Evolutionary conservation across 208 protist genomes (phyloP).

Genomic region (Trypanosoma conorhini): DNA sequence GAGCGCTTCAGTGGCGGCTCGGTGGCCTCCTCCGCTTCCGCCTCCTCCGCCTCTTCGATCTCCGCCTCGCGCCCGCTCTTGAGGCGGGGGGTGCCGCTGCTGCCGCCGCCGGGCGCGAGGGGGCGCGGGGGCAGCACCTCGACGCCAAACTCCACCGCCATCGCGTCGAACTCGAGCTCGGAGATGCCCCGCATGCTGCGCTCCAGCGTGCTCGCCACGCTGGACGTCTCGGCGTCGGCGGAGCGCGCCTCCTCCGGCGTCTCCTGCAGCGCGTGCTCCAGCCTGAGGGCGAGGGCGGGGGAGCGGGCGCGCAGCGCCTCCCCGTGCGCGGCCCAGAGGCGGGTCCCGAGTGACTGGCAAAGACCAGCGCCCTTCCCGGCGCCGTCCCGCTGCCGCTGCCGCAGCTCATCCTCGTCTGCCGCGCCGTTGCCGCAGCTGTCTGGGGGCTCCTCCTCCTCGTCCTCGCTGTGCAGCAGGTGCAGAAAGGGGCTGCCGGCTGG

Average conservation of each 20-base stretch:
- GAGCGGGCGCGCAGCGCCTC: conserved; percentile 24
- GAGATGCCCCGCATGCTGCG: conserved; percentile 27
- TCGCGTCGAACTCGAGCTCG: conserved; percentile 36
- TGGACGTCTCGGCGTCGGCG: conserved; percentile 61
- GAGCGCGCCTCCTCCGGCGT: conserved; percentile 71
- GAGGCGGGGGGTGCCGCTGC: not conserved
- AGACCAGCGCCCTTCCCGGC: not conserved
- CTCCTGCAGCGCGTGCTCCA: conserved; percentile 47
- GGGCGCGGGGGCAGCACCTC: conserved; percentile 27
- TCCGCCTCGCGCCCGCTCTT: not conserved
- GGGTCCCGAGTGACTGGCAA: conserved; percentile 31
- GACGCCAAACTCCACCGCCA: conserved; percentile 48
- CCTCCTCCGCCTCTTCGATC: conserved; percentile 3
- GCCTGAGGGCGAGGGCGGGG: conserved; percentile 36
- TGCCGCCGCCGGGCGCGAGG: not conserved
- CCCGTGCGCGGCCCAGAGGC: conserved; percentile 35
- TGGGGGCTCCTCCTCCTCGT: conserved; percentile 19
- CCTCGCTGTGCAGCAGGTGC: conserved; percentile 9
- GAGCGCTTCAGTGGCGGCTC: conserved; percentile 18
- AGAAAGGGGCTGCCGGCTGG: conserved; percentile 18
- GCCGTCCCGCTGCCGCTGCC: not conserved
- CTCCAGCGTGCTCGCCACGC: conserved; percentile 67
- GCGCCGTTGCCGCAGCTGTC: conserved; percentile 17
- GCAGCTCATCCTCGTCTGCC: not conserved
- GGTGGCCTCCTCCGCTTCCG: not conserved